phyloP scores from a whole-genome alignment of 169 alveolate species.

The Plasmodium knowlesi region DNA sequence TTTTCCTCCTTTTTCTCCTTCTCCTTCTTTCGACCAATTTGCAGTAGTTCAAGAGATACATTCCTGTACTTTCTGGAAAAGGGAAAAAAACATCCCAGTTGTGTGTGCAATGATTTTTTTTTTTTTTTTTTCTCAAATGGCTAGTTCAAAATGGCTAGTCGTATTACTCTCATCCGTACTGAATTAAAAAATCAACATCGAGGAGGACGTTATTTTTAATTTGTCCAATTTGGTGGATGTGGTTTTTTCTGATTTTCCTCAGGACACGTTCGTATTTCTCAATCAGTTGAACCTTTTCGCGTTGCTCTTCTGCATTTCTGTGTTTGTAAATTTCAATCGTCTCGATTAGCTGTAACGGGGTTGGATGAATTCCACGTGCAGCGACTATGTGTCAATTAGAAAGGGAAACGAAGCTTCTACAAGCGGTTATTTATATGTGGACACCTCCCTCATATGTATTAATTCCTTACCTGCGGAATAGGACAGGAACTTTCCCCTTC shows the following conservation, averaged over 20 bases:
- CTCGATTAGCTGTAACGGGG: constrained; percentile 23
- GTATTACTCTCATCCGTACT: constrained; percentile 15
- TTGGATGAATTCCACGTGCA: background rate
- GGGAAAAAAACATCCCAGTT: background rate
- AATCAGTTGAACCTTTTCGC: background rate
- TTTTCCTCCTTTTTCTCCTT: constrained; percentile 30
- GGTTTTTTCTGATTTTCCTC: constrained; percentile 39
- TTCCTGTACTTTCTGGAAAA: constrained; percentile 43
- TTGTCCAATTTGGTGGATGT: constrained; percentile 47
- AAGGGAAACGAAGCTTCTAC: background rate
- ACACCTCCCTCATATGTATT: background rate
- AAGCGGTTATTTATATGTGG: background rate
- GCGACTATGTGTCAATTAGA: background rate
- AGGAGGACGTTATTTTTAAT: constrained; percentile 49
- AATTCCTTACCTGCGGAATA: background rate
- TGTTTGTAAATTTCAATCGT: constrained; percentile 63
- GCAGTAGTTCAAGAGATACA: constrained; percentile 41
- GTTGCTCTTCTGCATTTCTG: constrained; percentile 50
- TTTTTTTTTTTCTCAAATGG: background rate
- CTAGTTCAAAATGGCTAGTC: background rate
- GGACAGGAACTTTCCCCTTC: background rate
- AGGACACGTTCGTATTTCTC: constrained; percentile 51
- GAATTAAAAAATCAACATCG: constrained; percentile 73
- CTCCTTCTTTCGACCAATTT: constrained; percentile 58
- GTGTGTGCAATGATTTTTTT: background rate